Conservation (phyloP, 2,329 filamentous ascomycete species). For the Fusarium xylarioides region DNA sequence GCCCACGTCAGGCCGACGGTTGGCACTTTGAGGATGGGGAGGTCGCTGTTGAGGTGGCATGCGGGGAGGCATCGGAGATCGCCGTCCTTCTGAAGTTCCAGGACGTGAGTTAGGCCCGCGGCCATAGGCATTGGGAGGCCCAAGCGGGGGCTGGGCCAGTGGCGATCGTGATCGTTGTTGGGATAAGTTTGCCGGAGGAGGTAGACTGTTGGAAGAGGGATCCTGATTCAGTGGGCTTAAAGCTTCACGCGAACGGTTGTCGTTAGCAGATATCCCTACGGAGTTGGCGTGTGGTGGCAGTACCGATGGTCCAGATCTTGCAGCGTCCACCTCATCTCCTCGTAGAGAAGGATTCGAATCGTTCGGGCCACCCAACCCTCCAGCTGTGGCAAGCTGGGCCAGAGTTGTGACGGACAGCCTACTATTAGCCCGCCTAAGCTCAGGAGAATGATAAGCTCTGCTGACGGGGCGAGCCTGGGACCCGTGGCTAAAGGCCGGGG, state of each 20-base stretch:
- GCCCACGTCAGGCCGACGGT: slow-evolving; percentile 41
- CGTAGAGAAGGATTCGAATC: slow-evolving; percentile 44
- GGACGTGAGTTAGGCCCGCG: slow-evolving; percentile 46
- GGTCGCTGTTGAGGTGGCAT: slow-evolving; percentile 43
- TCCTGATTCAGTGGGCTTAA: slow-evolving; percentile 52
- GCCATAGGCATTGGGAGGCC: slow-evolving; percentile 46
- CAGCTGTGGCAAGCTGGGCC: slow-evolving; percentile 78
- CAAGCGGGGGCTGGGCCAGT: slow-evolving; percentile 49
- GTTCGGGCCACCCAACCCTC: slow-evolving; percentile 58
- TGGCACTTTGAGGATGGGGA: slow-evolving; percentile 43
- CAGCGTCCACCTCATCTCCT: slow-evolving; percentile 47
- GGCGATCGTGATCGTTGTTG: slow-evolving; percentile 57
- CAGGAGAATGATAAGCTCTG: slow-evolving; percentile 76
- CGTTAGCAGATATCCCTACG: slow-evolving; percentile 64
- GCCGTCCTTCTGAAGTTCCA: slow-evolving; percentile 46
- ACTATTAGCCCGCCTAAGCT: slow-evolving; percentile 82
- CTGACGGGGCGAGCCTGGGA: slow-evolving; percentile 75
- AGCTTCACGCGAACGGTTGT: slow-evolving; percentile 63
- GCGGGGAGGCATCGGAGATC: slow-evolving; percentile 43
- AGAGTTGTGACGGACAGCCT: slow-evolving; percentile 85
- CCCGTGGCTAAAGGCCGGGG: slow-evolving; percentile 81
- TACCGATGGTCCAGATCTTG: slow-evolving; percentile 57
- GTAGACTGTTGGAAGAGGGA: slow-evolving; percentile 49
- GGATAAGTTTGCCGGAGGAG: slow-evolving; percentile 53
- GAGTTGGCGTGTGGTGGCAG: slow-evolving; percentile 60